These are phyloP conservation scores for Quercus dentata DNA, from an alignment of 306 rosid genomes.

Conservation along the genomic window DNA sequence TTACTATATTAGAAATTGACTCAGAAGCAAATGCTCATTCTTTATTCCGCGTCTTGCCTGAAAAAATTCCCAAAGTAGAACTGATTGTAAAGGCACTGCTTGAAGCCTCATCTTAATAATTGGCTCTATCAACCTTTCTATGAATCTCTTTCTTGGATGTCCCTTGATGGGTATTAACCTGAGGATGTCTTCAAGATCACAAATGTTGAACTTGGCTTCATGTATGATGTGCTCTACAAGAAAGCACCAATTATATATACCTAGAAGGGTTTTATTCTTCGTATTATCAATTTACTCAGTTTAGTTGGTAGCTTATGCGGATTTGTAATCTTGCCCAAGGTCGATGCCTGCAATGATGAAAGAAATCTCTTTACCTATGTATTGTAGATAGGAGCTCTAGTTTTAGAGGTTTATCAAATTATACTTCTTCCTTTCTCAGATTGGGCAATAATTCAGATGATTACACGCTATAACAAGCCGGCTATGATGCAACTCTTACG, in stretches of 20 bases:
- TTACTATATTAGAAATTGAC: conserved; percentile 37
- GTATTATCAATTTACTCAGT: conserved; percentile 35
- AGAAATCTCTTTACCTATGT: conserved; percentile 13
- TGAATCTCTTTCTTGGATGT: conserved; percentile 37
- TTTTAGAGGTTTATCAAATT: conserved; percentile 56
- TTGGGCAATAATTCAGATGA: conserved; percentile 54
- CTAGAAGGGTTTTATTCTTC: conserved; percentile 43
- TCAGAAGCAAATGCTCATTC: conserved; percentile 34
- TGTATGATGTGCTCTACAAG: conserved; percentile 67
- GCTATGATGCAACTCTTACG: conserved; percentile 29
- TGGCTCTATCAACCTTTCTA: conserved; percentile 47
- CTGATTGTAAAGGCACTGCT: conserved; percentile 52
- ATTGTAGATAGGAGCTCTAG: conserved; percentile 39
- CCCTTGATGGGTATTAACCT: conserved; percentile 22
- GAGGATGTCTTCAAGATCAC: conserved; percentile 47
- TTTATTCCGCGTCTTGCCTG: conserved; percentile 34
- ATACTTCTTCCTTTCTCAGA: conserved; percentile 47
- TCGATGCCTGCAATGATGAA: conserved; percentile 10
- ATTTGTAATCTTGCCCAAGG: conserved; percentile 22
- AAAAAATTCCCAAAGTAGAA: conserved; percentile 36
- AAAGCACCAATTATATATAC: conserved; percentile 55
- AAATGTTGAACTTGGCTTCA: conserved; percentile 59
- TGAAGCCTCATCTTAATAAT: conserved; percentile 56
- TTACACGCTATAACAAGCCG: conserved; percentile 35
- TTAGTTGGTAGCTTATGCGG: conserved; percentile 30